Base-by-base conservation (phyloP, 257 asterid species). In the Jaltomata sinuosa region DNA sequence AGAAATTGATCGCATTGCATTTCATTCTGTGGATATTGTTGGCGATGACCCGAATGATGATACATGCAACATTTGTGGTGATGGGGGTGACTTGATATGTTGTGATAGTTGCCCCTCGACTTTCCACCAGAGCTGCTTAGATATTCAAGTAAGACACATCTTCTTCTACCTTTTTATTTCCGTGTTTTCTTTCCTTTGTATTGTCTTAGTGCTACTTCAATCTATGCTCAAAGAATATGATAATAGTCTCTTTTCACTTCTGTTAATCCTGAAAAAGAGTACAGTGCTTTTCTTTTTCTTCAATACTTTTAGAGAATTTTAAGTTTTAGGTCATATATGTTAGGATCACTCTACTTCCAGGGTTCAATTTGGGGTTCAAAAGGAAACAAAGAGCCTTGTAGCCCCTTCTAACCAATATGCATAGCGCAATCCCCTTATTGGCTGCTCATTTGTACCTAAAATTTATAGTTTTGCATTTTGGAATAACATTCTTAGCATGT, bases 71-170 rank as follows among this genome's bases (percentile, higher is more conserved):
- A 85, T 97, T 42, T 97, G 99, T 85, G 98, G 97, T 25, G 98
- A 97, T 87, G 99, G 98, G 72, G 99, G 99, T 85, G 91, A 94
- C 83, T 89, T 97, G 93, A 92, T 93, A 83, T 97, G 99, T 86
- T 95, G 99, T 74, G 98, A 97, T 84, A 84, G 97, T 45, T 97
- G 99, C 88, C 98, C 99, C 12, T 93, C 99, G 42, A 97, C 99
- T 31, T 97, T 97, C 88, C 99, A 97, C 88, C 92, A 90, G 65
- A 90, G 91, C 90, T 97, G 98, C 90, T 92, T 97, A 90, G 87
- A 83, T 84, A 92, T 93, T 87, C 80, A 93, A 82, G 99, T 97
- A 94, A 69, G 92, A 81, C 57, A 47, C 67, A 81, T 10, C n/a
- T 80, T 21, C 83, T 78, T 53, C 80, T 45, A 5, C 21, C 40